phyloP scores from a whole-genome alignment of 2,329 filamentous ascomycete genomes.

The Graphilbum fragrans region DNA sequence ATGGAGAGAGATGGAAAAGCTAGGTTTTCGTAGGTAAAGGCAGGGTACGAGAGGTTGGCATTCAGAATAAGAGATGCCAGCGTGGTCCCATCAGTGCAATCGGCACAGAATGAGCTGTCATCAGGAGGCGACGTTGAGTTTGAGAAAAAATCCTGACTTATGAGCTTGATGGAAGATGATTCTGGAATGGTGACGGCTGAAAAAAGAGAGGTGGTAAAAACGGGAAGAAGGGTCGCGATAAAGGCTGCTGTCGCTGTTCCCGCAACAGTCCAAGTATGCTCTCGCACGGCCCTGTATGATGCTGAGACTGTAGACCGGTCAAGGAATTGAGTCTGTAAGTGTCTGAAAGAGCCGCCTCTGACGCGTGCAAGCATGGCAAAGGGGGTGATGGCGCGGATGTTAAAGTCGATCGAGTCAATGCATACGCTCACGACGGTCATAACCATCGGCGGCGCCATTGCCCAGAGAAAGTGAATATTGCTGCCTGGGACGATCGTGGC shows the following conservation, averaged over 20 bases:
- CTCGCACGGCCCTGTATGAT: no score
- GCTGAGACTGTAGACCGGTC: no score
- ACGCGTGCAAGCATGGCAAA: slow-evolving; percentile 18
- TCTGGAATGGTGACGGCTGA: slow-evolving; percentile 15
- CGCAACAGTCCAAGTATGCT: slow-evolving; percentile 16
- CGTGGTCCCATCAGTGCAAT: slow-evolving; percentile 16
- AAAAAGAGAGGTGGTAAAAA: slow-evolving; percentile 21
- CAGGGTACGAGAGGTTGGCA: slow-evolving; percentile 21
- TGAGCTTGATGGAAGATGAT: slow-evolving; percentile 13
- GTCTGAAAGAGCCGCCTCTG: slow-evolving; percentile 16
- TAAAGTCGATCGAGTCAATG: slow-evolving; percentile 19
- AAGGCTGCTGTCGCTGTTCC: slow-evolving; percentile 16
- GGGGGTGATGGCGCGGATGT: slow-evolving; percentile 19
- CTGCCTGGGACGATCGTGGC: slow-evolving; percentile 15
- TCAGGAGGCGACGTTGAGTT: slow-evolving; percentile 10
- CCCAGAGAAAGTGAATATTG: slow-evolving; percentile 22
- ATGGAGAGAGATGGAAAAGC: slow-evolving; percentile 15
- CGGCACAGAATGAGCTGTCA: slow-evolving; percentile 4
- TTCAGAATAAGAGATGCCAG: slow-evolving; percentile 22
- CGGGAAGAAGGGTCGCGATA: slow-evolving; percentile 17
- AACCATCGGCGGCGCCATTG: slow-evolving; percentile 17
- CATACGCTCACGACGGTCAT: slow-evolving; percentile 18
- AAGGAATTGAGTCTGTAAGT: no score
- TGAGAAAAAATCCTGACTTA: slow-evolving; percentile 18
- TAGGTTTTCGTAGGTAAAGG: slow-evolving; percentile 22